phyloP scores from a whole-genome alignment of 768 basidiomycete species.

The Termitomyces sp. region DNA sequence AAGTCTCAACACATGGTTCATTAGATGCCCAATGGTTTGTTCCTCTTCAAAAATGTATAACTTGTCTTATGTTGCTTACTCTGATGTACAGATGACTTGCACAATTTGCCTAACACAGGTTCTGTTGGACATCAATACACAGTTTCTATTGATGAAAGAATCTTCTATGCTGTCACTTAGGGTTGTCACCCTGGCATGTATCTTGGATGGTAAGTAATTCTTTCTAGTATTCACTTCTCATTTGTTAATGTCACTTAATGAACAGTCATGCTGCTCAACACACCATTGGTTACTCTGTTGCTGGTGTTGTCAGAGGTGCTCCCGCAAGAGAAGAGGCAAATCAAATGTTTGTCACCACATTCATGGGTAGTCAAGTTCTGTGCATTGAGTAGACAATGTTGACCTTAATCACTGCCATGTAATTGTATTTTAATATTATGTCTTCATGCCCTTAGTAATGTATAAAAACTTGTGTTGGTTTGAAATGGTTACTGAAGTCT shows the following conservation, averaged over 20 bases:
- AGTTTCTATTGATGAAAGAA: neutral
- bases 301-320: neutral
- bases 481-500: neutral
- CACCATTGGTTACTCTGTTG: neutral
- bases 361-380: neutral
- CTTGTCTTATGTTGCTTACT: neutral
- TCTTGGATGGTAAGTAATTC: neutral
- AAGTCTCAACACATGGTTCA: no score
- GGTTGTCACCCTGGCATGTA: constrained; percentile 1
- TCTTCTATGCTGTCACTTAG: neutral
- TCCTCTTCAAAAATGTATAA: no score
- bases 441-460: no score
- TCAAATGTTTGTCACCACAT: neutral
- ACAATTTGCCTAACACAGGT: no score
- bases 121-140: no score
- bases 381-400: neutral
- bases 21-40: no score
- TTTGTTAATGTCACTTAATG: neutral
- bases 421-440: no score
- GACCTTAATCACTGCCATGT: neutral
- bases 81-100: neutral
- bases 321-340: neutral
- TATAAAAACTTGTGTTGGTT: no score
- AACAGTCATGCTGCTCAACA: neutral
- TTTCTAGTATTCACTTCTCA: neutral